A percentile compares a stretch with the other conserved stretches of the same genome.
Evolutionary conservation across 345 rosid species (phyloP).

Genomic region (Cardamine resedifolia): DNA sequence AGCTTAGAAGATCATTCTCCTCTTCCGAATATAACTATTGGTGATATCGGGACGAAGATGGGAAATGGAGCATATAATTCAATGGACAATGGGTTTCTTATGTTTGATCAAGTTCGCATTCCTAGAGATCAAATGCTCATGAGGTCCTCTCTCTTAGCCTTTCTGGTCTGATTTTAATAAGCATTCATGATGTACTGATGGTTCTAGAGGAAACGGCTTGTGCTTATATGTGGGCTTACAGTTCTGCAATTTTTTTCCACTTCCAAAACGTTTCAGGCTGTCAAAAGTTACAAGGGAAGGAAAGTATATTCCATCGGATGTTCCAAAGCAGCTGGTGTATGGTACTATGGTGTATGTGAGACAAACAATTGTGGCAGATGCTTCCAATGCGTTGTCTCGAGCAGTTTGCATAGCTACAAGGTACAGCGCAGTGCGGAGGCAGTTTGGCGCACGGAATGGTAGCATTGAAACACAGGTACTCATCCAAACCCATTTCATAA

Average conservation of each 20-base stretch:
- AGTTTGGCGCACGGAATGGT: slow-evolving; percentile 77
- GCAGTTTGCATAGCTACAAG: slow-evolving; percentile 98
- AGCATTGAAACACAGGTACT: slow-evolving; percentile 86
- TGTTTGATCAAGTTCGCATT: slow-evolving; percentile 87
- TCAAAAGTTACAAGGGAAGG: slow-evolving; percentile 92
- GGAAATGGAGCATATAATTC: slow-evolving; percentile 91
- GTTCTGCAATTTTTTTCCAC: slow-evolving; percentile 31
- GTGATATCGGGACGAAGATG: slow-evolving; percentile 93
- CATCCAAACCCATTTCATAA: slow-evolving; percentile 6
- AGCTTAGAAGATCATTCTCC: slow-evolving; percentile 94
- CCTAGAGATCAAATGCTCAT: slow-evolving; percentile 95
- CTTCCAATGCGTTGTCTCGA: slow-evolving; percentile 80
- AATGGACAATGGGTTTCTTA: slow-evolving; percentile 95
- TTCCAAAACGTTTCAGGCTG: slow-evolving; percentile 55
- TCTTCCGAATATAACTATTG: slow-evolving; percentile 87
- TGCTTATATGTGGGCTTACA: background rate
- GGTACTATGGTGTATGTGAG: slow-evolving; percentile 97
- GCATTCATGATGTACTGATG: slow-evolving; percentile 5
- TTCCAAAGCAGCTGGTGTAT: slow-evolving; percentile 86
- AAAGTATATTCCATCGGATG: slow-evolving; percentile 69
- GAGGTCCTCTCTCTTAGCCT: slow-evolving; percentile 51
- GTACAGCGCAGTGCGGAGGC: slow-evolving; percentile 95
- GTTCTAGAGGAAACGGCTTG: background rate
- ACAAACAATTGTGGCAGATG: slow-evolving; percentile 83
- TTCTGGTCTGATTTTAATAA: background rate